phyloP scores from a whole-genome alignment of 306 rosid species.

The Carpinus viminea region DNA sequence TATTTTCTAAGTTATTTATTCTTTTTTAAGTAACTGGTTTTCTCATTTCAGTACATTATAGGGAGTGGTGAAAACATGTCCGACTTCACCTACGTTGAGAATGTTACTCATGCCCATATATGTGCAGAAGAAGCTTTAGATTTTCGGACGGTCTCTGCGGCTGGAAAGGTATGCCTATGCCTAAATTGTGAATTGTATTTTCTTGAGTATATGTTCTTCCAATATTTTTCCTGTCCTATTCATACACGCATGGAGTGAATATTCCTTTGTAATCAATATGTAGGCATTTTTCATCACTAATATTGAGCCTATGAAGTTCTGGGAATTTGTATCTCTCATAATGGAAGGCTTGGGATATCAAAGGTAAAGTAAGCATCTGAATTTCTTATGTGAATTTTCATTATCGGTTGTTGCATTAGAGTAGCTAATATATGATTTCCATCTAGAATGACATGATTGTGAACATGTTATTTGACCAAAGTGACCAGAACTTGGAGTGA shows the following conservation, averaged over 20 bases:
- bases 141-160: constrained; percentile 61
- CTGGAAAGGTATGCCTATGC: constrained; percentile 71
- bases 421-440: constrained; percentile 18
- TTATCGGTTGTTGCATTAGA: constrained; percentile 11
- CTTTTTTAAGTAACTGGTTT: constrained; percentile 52
- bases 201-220: background rate
- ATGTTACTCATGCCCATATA: constrained; percentile 79
- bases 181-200: constrained; percentile 18
- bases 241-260: constrained; percentile 26
- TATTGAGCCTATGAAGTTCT: constrained; percentile 68
- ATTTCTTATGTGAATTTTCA: constrained; percentile 16
- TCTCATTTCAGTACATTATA: constrained; percentile 84
- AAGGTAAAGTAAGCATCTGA: constrained; percentile 54
- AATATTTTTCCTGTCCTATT: constrained; percentile 17
- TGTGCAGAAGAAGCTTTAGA: constrained; percentile 84
- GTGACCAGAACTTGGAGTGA: constrained; percentile 5
- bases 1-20: background rate
- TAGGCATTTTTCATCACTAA: constrained; percentile 91
- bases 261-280: constrained; percentile 27
- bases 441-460: constrained; percentile 20
- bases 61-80: constrained; percentile 75
- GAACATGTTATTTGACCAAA: background rate
- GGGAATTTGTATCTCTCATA: constrained; percentile 64
- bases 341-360: constrained; percentile 71
- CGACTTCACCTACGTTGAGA: constrained; percentile 79